These are phyloP conservation scores for Russula brevipes DNA, from an alignment of 768 basidiomycete species.

Conservation along the genomic window DNA sequence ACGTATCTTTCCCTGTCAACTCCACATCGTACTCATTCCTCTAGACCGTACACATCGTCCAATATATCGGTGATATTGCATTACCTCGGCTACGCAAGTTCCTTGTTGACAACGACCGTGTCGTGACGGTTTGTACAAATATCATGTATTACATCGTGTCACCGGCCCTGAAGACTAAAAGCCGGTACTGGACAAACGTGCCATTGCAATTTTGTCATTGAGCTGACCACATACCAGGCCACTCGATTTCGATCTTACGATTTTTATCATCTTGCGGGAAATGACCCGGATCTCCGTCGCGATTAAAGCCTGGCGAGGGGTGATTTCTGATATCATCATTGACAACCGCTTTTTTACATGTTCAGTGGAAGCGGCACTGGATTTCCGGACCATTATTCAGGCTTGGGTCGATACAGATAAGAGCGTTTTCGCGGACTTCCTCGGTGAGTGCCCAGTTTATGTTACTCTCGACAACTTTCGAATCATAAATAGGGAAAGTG, in stretches of 20 bases:
- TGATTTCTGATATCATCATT: slow-evolving; percentile 74
- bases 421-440: slow-evolving; percentile 75
- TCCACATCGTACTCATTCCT: not conserved
- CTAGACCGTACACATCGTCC: slow-evolving; percentile 48
- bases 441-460: slow-evolving; percentile 48
- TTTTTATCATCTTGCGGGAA: slow-evolving; percentile 67
- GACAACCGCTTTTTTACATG: slow-evolving; percentile 87
- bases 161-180: slow-evolving; percentile 73
- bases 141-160: slow-evolving; percentile 79
- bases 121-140: slow-evolving; percentile 71
- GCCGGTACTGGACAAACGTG: slow-evolving; percentile 44
- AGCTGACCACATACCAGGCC: slow-evolving; percentile 44
- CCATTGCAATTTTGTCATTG: not conserved
- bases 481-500: slow-evolving; percentile 53
- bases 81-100: slow-evolving; percentile 75
- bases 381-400: slow-evolving; percentile 77
- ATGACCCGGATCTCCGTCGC: slow-evolving; percentile 74
- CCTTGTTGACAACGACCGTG: slow-evolving; percentile 79
- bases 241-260: slow-evolving; percentile 65
- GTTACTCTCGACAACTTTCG: slow-evolving; percentile 24
- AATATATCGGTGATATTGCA: slow-evolving; percentile 61
- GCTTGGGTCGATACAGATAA: slow-evolving; percentile 83
- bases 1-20: slow-evolving; percentile 15
- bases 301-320: slow-evolving; percentile 78
- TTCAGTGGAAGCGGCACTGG: slow-evolving; percentile 45